Conservation (phyloP, 805 yeast species). For the Zygosaccharomyces siamensis region DNA sequence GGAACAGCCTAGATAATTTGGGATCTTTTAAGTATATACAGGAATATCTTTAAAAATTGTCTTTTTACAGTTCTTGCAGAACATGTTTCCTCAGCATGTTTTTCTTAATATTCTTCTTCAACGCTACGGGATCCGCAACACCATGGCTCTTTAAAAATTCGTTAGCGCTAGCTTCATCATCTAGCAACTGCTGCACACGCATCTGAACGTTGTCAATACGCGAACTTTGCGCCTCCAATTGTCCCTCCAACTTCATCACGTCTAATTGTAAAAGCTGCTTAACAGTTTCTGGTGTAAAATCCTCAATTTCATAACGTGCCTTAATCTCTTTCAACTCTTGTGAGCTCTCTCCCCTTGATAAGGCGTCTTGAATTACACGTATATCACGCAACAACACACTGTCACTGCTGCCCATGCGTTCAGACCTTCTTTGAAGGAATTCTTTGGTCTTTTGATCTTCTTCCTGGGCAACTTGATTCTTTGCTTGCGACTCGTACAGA, state of each 20-base stretch:
- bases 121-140: constrained; percentile 34
- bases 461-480: constrained; percentile 58
- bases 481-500: constrained; percentile 68
- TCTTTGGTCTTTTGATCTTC: constrained; percentile 53
- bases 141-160: constrained; percentile 35
- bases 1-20: constrained; percentile 12
- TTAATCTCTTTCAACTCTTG: constrained; percentile 39
- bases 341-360: constrained; percentile 34
- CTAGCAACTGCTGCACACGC: constrained; percentile 36
- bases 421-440: constrained; percentile 48
- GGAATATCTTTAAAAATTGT: constrained; percentile 5
- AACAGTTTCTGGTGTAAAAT: constrained; percentile 44
- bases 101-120: constrained; percentile 55
- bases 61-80: constrained; percentile 20
- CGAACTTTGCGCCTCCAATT: constrained; percentile 25
- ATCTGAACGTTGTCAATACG: constrained; percentile 37
- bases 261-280: constrained; percentile 39
- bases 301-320: constrained; percentile 42
- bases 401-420: constrained; percentile 28
- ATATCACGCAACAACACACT: constrained; percentile 31
- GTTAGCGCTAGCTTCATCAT: constrained; percentile 35
- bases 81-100: constrained; percentile 67
- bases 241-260: constrained; percentile 29
- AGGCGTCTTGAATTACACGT: constrained; percentile 27
- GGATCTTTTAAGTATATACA: constrained; percentile 7